Conservation (phyloP, 768 basidiomycete genomes). For the Clitopilus passeckerianus region DNA sequence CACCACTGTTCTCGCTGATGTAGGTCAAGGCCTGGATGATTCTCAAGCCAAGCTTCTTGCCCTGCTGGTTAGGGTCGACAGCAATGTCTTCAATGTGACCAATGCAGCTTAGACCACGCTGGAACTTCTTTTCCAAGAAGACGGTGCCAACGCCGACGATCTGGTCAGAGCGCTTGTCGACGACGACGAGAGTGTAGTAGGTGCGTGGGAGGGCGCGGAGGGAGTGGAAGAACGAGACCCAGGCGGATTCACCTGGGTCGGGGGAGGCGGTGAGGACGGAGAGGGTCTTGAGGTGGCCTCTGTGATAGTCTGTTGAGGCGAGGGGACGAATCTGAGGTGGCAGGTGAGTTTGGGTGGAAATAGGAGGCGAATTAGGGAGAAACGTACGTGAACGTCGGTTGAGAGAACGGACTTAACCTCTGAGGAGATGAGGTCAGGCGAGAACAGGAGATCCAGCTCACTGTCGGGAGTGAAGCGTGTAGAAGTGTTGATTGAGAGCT, state of each 20-base stretch:
- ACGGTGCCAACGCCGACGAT: slow-evolving; percentile 83
- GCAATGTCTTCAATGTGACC: slow-evolving; percentile 99
- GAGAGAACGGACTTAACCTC: slow-evolving; percentile 59
- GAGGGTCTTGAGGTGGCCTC: slow-evolving; percentile 84
- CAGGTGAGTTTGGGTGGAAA: background rate
- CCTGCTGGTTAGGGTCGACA: slow-evolving; percentile 83
- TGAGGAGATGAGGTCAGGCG: slow-evolving; percentile 62
- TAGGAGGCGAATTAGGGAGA: background rate
- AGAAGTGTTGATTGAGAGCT: slow-evolving; percentile 2
- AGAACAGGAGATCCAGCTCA: slow-evolving; percentile 74
- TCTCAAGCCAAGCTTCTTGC: slow-evolving; percentile 84
- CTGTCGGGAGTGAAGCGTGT: slow-evolving; percentile 51
- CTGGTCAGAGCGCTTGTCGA: slow-evolving; percentile 66
- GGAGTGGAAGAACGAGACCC: slow-evolving; percentile 63
- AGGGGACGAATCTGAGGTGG: slow-evolving; percentile 81
- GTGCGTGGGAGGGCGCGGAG: slow-evolving; percentile 51
- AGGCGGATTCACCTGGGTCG: slow-evolving; percentile 61
- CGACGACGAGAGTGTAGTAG: slow-evolving; percentile 84
- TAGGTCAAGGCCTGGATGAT: slow-evolving; percentile 83
- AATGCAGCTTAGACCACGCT: slow-evolving; percentile 76
- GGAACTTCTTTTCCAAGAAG: slow-evolving; percentile 93
- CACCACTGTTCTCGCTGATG: slow-evolving; percentile 74
- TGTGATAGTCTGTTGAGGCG: slow-evolving; percentile 73
- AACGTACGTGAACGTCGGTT: slow-evolving; percentile 38
- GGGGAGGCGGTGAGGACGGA: slow-evolving; percentile 70